Conservation (phyloP, 2,329 filamentous ascomycete species). For the Leptographium procerum region DNA sequence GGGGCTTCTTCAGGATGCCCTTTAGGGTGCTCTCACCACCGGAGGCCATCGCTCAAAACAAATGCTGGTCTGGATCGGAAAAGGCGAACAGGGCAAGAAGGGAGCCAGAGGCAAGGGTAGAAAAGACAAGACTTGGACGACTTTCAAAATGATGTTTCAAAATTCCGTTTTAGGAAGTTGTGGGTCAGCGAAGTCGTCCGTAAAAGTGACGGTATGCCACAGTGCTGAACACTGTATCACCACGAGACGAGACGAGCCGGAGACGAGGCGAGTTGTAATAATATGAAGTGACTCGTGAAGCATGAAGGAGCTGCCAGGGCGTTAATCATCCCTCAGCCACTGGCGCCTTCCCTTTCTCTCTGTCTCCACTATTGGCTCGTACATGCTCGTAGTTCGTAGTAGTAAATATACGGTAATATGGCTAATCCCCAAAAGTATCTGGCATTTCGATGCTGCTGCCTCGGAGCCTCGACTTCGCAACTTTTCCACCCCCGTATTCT, state of each 20-base stretch:
- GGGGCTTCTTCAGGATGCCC: conserved; percentile 35
- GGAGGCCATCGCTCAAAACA: conserved; percentile 40
- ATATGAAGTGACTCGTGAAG: too few species aligned
- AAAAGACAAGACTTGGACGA: neutral
- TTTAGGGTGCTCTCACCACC: conserved; percentile 28
- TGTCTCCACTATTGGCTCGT: too few species aligned
- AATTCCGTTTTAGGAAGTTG: neutral
- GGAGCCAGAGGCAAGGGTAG: neutral
- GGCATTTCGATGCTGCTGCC: neutral
- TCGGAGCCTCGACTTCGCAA: neutral
- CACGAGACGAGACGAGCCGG: neutral
- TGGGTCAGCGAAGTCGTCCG: neutral
- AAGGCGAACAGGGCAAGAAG: neutral
- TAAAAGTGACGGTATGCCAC: neutral
- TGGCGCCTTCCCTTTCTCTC: neutral
- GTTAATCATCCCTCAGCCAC: neutral
- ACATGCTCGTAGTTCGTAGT: too few species aligned
- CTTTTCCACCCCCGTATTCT: neutral
- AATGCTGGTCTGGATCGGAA: neutral
- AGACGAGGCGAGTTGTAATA: too few species aligned
- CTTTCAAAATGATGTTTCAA: neutral
- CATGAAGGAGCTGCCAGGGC: neutral
- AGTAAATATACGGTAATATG: too few species aligned
- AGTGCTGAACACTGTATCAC: neutral
- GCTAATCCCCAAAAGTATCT: neutral